Conservation (phyloP, 345 rosid species). For the Hirschfeldia incana region DNA sequence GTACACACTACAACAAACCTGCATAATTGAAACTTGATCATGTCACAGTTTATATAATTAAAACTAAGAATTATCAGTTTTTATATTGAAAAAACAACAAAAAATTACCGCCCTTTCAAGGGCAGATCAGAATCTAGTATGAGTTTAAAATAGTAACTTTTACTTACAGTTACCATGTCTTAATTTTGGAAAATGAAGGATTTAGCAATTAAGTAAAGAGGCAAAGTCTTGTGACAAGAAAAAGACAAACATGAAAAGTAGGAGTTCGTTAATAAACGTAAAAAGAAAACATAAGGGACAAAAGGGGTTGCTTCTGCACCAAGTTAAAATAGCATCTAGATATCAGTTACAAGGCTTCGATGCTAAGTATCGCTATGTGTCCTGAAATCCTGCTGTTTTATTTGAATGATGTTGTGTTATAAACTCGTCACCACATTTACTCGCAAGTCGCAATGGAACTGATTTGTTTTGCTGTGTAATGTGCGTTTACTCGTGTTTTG, state of each 20-base stretch:
- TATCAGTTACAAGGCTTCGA: slow-evolving; percentile 20
- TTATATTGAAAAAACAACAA: too few species aligned
- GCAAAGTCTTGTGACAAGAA: neutral
- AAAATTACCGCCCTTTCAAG: too few species aligned
- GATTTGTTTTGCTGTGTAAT: neutral
- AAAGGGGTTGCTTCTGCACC: slow-evolving; percentile 28
- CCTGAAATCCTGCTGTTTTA: neutral
- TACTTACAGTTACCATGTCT: neutral
- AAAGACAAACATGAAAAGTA: neutral
- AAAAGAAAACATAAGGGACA: slow-evolving; percentile 24
- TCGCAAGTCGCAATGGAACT: neutral
- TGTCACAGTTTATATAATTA: too few species aligned
- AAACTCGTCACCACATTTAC: neutral
- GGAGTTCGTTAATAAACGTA: neutral
- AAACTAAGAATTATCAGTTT: too few species aligned
- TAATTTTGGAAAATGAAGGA: slow-evolving; percentile 11
- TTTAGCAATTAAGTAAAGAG: slow-evolving; percentile 7
- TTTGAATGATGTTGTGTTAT: neutral
- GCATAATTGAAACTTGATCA: too few species aligned
- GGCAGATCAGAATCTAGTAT: too few species aligned
- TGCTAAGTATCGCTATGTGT: slow-evolving; percentile 22
- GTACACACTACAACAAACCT: too few species aligned
- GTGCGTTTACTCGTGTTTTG: neutral
- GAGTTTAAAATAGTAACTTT: neutral
- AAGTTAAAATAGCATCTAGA: slow-evolving; percentile 23